Base-by-base conservation (phyloP, 805 yeast genomes). In the Schizosaccharomyces cryophilus region DNA sequence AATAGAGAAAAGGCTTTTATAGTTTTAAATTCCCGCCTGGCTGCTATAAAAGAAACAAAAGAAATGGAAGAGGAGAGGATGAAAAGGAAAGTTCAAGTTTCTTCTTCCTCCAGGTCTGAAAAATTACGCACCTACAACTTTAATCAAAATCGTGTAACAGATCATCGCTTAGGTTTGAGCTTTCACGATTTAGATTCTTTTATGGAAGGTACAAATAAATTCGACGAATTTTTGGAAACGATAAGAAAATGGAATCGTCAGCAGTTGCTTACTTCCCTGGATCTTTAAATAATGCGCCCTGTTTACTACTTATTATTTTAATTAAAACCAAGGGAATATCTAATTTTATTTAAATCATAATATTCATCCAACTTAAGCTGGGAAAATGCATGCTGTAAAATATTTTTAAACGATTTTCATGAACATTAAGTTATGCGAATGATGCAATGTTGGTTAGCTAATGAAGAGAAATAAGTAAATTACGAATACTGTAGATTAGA, bases 51-150 rank as follows among this genome's bases (percentile, higher is more conserved):
- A 66, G 74, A 86, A 61, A 77, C 74, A 26, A 81, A 80, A 63
- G 81, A 78, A 64, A 81, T 80, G 24, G 82, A 77, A 51, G 79
- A 77, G 62, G 95, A 87, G 66, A 74, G 83, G 58, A 75, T 75
- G 59, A 77, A 81, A 61, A 74, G 97, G 62, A 79, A 83, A 1
- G 86, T 82, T 60, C 97, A 89, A 69, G 97, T 93, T 3, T 76
- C 87, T 0, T 78, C 93, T 0, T 87, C 95, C 0, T 95, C 88
- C 67, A 77, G 98, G 62, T 82, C 94, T 2, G 97, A 93, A 68
- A 93, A 90, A 72, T 84, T 90, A 64, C 75, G 97, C 66, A 93
- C 98, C 0, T 93, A 93, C 70, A 93, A 93, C 67, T 90, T 78
- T 66, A 88, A 94, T 7, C 96, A 93, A 67, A 88, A 88, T 69